Evolutionary conservation across 768 basidiomycete species (phyloP), one percentile per base, ranked within the genome.

Genomic region (Boletellus sp.): DNA sequence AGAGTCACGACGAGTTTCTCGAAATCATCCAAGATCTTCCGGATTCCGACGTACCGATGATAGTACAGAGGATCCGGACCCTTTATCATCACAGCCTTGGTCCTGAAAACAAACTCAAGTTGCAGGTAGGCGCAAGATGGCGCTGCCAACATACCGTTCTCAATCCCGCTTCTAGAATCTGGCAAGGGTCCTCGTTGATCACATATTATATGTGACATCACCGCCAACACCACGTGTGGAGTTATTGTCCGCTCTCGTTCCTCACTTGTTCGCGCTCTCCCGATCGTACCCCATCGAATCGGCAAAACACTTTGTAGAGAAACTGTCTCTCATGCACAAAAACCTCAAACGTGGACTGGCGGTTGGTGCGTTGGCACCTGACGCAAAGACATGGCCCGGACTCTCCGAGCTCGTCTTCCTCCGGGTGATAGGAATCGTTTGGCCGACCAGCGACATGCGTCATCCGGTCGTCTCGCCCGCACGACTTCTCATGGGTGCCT

Each of bases 361-460:
- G 3, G 76, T 75, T 7, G 91, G 90, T 1, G 73, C 89, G 0
- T 71, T 80, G 13, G 71, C 78, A 22, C 66, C 66, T 0, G 73
- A 79, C 9, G 75, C 90, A 3, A 89, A 81, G 71, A 97, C 92
- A 0, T 98, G 91, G 85, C 95, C 96, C 6, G 86, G 87, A 24
- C 66, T 84, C 4, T 71, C 91, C 5, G 96, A 99, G 66, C 75
- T 99, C 17, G 74, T 79, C 0, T 73, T 99, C 3, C 73, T 98
- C 26, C 83, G 94, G 20, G 66, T 94, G 34, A 78, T 91, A 44
- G 93, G 93, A 4, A 71, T 76, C 13, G 72, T 89, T 32, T 99
- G 94, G 94, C 88, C 94, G 3, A 93, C 94, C 3, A 95, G 92
- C 64, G 96, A 99, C 69, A 78, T 95, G 70, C 86, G 85, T 45